phyloP scores from a whole-genome alignment of 345 rosid species.

The Eucalyptus camaldulensis region DNA sequence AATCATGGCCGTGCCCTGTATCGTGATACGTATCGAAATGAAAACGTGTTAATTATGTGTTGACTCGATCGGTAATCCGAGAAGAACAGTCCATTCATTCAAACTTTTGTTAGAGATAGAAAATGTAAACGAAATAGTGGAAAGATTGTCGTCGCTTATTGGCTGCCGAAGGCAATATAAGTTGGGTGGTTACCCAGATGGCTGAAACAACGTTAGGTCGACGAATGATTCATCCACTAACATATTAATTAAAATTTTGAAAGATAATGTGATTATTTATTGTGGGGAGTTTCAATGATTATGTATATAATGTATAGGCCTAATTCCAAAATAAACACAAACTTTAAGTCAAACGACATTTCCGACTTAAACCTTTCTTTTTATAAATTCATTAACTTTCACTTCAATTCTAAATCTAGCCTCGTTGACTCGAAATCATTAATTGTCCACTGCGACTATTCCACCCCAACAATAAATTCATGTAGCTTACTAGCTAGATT shows the following conservation, averaged over 20 bases:
- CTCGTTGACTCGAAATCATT: accelerated
- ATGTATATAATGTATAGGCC: not conserved
- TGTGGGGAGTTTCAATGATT: not conserved
- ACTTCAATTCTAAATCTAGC: too few species aligned
- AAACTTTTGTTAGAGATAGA: not conserved
- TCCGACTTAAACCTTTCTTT: not conserved
- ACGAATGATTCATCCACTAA: not conserved
- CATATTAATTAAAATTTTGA: not conserved
- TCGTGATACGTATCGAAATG: not conserved
- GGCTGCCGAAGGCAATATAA: not conserved
- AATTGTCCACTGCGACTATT: accelerated
- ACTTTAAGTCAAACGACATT: too few species aligned
- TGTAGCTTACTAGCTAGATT: too few species aligned
- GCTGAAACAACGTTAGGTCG: not conserved
- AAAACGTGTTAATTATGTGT: not conserved
- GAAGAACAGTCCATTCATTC: not conserved
- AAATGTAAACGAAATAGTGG: too few species aligned
- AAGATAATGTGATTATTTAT: not conserved
- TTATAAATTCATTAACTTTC: not conserved
- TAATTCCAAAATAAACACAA: too few species aligned
- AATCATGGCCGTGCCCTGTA: not conserved
- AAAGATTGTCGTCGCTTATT: not conserved
- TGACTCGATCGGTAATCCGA: accelerated
- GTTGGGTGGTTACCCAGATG: not conserved
- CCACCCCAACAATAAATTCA: not conserved